phyloP scores from a whole-genome alignment of 108 stramenopile species.

The Nannochloropsis oceanica region DNA sequence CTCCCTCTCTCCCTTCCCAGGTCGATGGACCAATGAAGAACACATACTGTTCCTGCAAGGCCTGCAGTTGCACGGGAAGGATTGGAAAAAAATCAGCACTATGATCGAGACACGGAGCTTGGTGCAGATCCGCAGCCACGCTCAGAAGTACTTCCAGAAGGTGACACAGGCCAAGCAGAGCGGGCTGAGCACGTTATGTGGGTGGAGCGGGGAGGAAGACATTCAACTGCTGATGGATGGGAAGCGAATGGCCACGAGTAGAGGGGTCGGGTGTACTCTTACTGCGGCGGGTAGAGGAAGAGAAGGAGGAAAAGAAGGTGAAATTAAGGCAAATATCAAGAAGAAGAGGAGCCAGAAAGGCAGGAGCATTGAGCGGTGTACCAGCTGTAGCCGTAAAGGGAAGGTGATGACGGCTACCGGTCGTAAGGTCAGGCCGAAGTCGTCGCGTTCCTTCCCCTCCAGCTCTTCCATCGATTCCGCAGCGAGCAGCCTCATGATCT shows the following conservation, averaged over 20 bases:
- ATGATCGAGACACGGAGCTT: constrained; percentile 79
- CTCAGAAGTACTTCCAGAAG: constrained; percentile 40
- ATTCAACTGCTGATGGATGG: neutral
- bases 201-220: neutral
- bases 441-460: too few relatives aligned
- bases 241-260: neutral
- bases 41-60: constrained; percentile 75
- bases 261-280: too few relatives aligned
- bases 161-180: constrained; percentile 18
- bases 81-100: constrained; percentile 59
- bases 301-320: too few relatives aligned
- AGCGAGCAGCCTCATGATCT: too few relatives aligned
- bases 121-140: constrained; percentile 46
- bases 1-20: neutral
- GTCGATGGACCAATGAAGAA: constrained; percentile 50
- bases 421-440: too few relatives aligned
- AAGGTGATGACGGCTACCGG: too few relatives aligned
- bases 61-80: constrained; percentile 69
- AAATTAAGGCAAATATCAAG: too few relatives aligned
- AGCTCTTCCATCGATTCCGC: too few relatives aligned
- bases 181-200: neutral
- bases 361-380: too few relatives aligned
- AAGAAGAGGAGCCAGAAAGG: too few relatives aligned
- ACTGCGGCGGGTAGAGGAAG: too few relatives aligned
- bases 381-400: too few relatives aligned